These are phyloP conservation scores for Entonaema liquescens DNA, from an alignment of 495 filamentous ascomycete species.

Conservation along the genomic window DNA sequence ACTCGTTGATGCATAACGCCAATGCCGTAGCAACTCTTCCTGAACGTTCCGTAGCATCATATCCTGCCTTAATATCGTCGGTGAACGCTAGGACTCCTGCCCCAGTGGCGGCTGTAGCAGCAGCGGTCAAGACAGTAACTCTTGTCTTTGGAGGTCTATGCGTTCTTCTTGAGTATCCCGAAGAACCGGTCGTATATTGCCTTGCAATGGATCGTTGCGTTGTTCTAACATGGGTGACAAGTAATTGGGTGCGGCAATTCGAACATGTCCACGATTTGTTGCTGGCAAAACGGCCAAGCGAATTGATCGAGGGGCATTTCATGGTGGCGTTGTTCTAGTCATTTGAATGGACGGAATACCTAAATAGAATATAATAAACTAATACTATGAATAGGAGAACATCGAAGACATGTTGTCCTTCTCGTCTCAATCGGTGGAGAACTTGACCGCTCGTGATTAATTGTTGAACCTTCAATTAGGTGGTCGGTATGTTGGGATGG, in stretches of 20 bases:
- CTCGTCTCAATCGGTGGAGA: slow-evolving; percentile 19
- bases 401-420: slow-evolving; percentile 34
- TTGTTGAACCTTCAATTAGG: slow-evolving; percentile 34
- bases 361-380: slow-evolving; percentile 5
- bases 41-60: slow-evolving; percentile 77
- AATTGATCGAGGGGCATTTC: slow-evolving; percentile 45
- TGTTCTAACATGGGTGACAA: slow-evolving; percentile 33
- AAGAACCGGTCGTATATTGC: slow-evolving; percentile 44
- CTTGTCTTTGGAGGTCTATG: slow-evolving; percentile 27
- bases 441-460: slow-evolving; percentile 15
- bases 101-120: slow-evolving; percentile 63
- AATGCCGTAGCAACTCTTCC: slow-evolving; percentile 81
- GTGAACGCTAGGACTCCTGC: slow-evolving; percentile 70
- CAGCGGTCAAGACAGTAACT: slow-evolving; percentile 48
- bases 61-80: slow-evolving; percentile 76
- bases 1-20: slow-evolving; percentile 90
- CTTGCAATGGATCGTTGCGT: slow-evolving; percentile 39
- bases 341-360: slow-evolving; percentile 20
- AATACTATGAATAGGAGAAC: slow-evolving; percentile 22
- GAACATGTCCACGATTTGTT: slow-evolving; percentile 52
- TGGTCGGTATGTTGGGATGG: slow-evolving; percentile 32
- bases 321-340: slow-evolving; percentile 36
- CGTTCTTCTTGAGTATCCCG: slow-evolving; percentile 33
- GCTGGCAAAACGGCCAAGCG: slow-evolving; percentile 42
- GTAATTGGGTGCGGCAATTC: slow-evolving; percentile 51